These are phyloP conservation scores for Sarocladium kiliense DNA, from an alignment of 2,329 filamentous ascomycete genomes.

Conservation along the genomic window DNA sequence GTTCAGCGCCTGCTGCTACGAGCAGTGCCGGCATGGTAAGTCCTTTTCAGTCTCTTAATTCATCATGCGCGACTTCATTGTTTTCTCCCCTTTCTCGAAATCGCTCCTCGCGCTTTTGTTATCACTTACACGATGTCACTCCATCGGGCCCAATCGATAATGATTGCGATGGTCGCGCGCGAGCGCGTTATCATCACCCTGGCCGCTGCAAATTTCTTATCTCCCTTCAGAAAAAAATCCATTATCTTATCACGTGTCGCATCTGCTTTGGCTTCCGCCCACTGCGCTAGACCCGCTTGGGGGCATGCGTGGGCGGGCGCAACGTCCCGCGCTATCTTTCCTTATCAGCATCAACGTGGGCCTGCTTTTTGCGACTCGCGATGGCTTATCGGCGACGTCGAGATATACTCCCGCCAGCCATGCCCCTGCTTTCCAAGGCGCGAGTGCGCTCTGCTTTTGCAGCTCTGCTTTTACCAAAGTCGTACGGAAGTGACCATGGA, in stretches of 20 bases:
- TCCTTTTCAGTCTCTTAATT: background rate
- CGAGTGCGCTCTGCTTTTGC: background rate
- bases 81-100: background rate
- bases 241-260: conserved; percentile 12
- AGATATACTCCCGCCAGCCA: conserved; percentile 1
- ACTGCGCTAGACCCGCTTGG: conserved; percentile 18
- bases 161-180: conserved; percentile 8
- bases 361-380: conserved; percentile 27
- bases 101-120: background rate
- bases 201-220: conserved; percentile 11
- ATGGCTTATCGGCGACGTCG: conserved; percentile 30
- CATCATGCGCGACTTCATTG: background rate
- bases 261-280: background rate
- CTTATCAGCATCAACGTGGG: conserved; percentile 29
- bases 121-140: conserved; percentile 8
- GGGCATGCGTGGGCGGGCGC: conserved; percentile 14
- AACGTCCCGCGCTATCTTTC: conserved; percentile 17
- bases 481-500: background rate
- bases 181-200: conserved; percentile 9
- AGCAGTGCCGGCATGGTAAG: conserved; percentile 15
- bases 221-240: conserved; percentile 7
- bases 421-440: background rate
- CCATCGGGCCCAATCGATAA: conserved; percentile 11
- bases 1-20: conserved; percentile 27
- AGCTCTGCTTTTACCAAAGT: background rate